A percentile compares a stretch with the other conserved stretches of the same genome.
Evolutionary conservation across 2,329 filamentous ascomycete genomes (phyloP).

Genomic region (Fusarium sp.): DNA sequence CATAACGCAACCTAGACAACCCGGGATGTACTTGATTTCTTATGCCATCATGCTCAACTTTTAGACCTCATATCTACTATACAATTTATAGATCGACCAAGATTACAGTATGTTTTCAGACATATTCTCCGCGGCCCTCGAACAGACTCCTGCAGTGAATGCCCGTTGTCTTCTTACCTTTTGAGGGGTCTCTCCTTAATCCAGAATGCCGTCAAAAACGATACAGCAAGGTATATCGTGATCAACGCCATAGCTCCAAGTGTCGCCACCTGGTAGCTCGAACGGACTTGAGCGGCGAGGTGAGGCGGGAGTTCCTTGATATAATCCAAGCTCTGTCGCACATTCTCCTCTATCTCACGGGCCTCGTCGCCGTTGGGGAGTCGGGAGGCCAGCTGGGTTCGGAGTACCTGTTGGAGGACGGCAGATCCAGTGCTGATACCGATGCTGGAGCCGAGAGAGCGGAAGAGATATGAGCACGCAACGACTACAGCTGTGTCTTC

Average conservation of each 20-base stretch:
- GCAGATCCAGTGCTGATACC: conserved; percentile 79
- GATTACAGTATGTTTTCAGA: background rate
- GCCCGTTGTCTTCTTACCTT: conserved; percentile 35
- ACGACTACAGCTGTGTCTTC: conserved; percentile 80
- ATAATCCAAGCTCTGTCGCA: conserved; percentile 77
- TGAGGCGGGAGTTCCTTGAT: conserved; percentile 73
- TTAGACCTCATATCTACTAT: conserved; percentile 9
- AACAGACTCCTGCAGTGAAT: background rate
- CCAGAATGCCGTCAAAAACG: conserved; percentile 59
- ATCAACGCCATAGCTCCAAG: conserved; percentile 56
- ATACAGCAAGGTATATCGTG: conserved; percentile 50
- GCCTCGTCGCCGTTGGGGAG: conserved; percentile 70
- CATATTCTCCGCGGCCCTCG: background rate
- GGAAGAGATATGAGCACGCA: conserved; percentile 85
- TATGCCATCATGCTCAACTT: background rate
- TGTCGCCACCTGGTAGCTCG: conserved; percentile 70
- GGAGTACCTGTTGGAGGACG: conserved; percentile 76
- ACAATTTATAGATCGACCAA: background rate
- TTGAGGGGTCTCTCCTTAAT: conserved; percentile 69
- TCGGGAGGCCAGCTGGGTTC: conserved; percentile 64
- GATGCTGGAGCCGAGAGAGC: conserved; percentile 80
- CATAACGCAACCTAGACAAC: background rate
- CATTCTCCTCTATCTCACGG: conserved; percentile 73
- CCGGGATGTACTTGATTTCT: background rate
- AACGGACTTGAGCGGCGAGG: conserved; percentile 69